phyloP scores from a whole-genome alignment of 257 asterid genomes.

The Plantago ovata region DNA sequence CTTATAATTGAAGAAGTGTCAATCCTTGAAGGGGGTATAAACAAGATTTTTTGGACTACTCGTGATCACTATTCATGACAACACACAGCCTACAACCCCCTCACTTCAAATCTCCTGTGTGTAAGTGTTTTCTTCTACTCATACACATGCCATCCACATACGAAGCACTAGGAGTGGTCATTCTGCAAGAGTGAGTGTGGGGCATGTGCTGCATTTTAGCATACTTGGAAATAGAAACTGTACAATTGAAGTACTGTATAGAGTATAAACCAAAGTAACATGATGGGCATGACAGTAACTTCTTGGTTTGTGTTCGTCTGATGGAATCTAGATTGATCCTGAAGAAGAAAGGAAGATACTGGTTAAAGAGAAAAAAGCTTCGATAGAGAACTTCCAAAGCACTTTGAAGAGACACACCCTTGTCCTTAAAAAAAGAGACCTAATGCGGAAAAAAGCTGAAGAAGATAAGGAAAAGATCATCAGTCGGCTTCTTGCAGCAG shows the following conservation, averaged over 20 bases:
- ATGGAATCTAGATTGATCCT: conserved; percentile 61
- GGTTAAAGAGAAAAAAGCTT: conserved; percentile 78
- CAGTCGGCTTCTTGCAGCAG: conserved; percentile 81
- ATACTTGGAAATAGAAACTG: neutral
- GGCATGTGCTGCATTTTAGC: neutral
- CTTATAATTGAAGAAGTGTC: neutral
- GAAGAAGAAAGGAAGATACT: conserved; percentile 86
- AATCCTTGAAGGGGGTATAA: neutral
- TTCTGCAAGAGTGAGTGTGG: neutral
- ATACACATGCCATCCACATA: neutral
- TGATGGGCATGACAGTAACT: neutral
- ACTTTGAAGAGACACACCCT: conserved; percentile 81
- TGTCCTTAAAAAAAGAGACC: conserved; percentile 69
- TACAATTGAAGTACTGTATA: neutral
- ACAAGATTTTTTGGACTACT: neutral
- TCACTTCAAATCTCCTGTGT: conserved; percentile 1
- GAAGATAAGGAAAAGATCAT: conserved; percentile 66
- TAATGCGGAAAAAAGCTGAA: conserved; percentile 72
- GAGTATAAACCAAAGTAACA: neutral
- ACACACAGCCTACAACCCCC: neutral
- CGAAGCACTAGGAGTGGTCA: neutral
- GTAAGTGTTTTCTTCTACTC: neutral
- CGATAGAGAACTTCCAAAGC: conserved; percentile 58
- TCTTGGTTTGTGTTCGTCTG: neutral
- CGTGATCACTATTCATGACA: too few relatives aligned